Evolutionary conservation across 352 stramenopile genomes (phyloP).

Genomic region (Aphanomyces cochlioides): DNA sequence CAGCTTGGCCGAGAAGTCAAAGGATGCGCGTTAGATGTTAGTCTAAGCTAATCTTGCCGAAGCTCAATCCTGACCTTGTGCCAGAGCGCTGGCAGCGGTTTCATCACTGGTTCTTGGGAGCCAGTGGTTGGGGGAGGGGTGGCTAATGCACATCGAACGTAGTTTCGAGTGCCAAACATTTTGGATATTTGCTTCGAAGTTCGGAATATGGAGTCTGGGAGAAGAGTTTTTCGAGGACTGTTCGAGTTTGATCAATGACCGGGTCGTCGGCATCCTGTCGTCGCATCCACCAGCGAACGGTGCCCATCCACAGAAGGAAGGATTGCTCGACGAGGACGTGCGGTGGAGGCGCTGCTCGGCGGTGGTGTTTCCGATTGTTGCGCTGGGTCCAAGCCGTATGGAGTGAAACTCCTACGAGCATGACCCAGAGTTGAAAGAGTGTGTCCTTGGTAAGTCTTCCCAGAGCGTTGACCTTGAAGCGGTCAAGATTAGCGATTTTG

Average conservation of each 20-base stretch:
- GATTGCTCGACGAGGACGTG: no score
- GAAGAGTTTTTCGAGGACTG: no score
- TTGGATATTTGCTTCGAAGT: no score
- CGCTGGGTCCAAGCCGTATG: no score
- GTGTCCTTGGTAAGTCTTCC: not conserved
- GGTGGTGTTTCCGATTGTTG: no score
- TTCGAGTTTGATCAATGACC: no score
- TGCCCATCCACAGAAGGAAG: no score
- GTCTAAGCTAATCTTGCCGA: not conserved
- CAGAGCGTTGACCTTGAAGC: not conserved
- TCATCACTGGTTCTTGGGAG: not conserved
- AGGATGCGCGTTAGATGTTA: not conserved
- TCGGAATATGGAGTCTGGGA: no score
- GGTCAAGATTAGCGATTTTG: not conserved
- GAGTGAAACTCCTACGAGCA: not conserved
- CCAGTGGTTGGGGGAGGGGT: not conserved
- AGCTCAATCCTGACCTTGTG: not conserved
- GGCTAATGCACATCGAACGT: conserved; percentile 3
- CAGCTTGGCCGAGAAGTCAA: no score
- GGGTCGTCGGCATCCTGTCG: no score
- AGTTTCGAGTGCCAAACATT: not conserved
- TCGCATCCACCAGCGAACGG: no score
- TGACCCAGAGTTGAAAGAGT: not conserved
- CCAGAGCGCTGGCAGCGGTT: not conserved
- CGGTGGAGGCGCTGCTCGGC: no score